phyloP scores from a whole-genome alignment of 768 basidiomycete genomes.

The Boletus sp. region DNA sequence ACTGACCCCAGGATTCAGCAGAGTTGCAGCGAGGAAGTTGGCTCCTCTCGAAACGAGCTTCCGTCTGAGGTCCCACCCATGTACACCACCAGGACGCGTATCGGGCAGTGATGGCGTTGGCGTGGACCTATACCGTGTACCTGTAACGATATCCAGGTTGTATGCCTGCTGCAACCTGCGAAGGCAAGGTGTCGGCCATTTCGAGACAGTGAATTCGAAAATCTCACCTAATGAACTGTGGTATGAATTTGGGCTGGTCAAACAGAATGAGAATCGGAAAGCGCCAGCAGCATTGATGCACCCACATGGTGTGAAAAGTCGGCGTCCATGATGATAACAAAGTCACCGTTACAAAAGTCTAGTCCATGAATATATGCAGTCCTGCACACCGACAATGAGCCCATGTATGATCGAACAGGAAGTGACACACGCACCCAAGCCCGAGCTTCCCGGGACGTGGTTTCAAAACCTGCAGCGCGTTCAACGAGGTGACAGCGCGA shows the following conservation, averaged over 20 bases:
- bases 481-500: not conserved
- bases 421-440: slow-evolving; percentile 59
- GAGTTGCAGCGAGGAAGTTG: slow-evolving; percentile 85
- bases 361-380: slow-evolving; percentile 93
- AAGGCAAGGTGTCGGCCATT: not conserved
- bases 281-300: not conserved
- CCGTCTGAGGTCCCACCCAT: slow-evolving; percentile 90
- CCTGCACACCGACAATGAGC: slow-evolving; percentile 36
- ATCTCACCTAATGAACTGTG: slow-evolving; percentile 78
- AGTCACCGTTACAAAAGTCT: slow-evolving; percentile 85
- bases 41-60: slow-evolving; percentile 87
- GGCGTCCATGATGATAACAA: slow-evolving; percentile 96
- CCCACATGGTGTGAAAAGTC: slow-evolving; percentile 93
- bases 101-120: slow-evolving; percentile 53
- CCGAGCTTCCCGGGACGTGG: slow-evolving; percentile 90
- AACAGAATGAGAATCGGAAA: slow-evolving; percentile 2
- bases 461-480: slow-evolving; percentile 58
- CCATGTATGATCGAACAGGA: not conserved
- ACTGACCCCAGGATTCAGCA: slow-evolving; percentile 80
- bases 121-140: slow-evolving; percentile 76
- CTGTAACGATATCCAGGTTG: slow-evolving; percentile 90
- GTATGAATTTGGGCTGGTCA: slow-evolving; percentile 89
- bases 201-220: not conserved
- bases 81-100: slow-evolving; percentile 78
- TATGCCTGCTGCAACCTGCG: slow-evolving; percentile 75